Base-by-base conservation (phyloP, 371 early-diverging fungal species). In the Chytridium lagenaria region DNA sequence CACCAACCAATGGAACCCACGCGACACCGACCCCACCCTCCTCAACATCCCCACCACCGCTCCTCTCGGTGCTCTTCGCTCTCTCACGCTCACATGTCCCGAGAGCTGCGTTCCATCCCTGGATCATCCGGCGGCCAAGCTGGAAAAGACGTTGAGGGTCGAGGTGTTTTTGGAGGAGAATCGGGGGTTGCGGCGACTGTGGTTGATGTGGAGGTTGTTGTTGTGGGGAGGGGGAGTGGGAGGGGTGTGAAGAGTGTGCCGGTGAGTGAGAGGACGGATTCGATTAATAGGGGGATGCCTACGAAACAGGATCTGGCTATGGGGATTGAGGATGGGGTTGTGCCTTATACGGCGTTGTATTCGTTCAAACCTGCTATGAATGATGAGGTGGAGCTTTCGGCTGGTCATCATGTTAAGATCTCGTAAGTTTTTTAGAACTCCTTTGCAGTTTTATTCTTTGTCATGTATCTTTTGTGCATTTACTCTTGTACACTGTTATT, bases 291-390 rank as follows among this genome's bases (percentile, higher is more conserved):
- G 66, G 44, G 2, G 10, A 26, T 36, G 26, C 49, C 66, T 15
- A 10, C 44, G 39, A 12, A 12, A 2, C 40, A 37, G 10, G 66
- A 66, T 3, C 26, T 44, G 66, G 44, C n/a, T 2, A 23, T 40
- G 66, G 38, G 66, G 23, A 44, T 44, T 38, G 66, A 66, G 26
- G 66, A 66, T 30, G 66, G 66, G 3, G 44, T 44, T 28, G 66
- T 66, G 10, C 66, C 66, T 26, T 44, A 66, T 28, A 44, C 49
- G n/a, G 66, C 33, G 5, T 37, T 66, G 40, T 66, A 66, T 37
- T 12, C 2, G 10, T 66, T n/a, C 66, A 5, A 10, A 2, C 28
- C 66, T 19, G 16, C 2, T 16, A 3, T 7, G 44, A 16, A 30
- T 2, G 44, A 66, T 37, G 66, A 66, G 49, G 44, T 66, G 2